These are phyloP conservation scores for Aleurites moluccanus DNA, from an alignment of 441 rosid genomes.

Conservation along the genomic window DNA sequence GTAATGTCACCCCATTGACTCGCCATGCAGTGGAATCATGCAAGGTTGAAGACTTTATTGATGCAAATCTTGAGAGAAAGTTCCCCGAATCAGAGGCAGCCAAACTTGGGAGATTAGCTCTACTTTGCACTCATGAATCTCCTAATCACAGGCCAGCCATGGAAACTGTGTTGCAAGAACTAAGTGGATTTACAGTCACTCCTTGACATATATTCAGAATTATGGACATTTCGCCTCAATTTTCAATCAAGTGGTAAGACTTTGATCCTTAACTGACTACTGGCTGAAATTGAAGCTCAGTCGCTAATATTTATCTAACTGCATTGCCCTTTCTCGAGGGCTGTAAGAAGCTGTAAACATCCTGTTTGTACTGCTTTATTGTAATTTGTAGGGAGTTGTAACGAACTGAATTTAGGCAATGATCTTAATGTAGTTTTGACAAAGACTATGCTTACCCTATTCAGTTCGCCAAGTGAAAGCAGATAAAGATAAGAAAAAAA, in stretches of 20 bases:
- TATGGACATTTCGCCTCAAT: conserved; percentile 25
- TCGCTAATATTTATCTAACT: conserved; percentile 19
- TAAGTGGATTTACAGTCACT: conserved; percentile 31
- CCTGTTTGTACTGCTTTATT: neutral
- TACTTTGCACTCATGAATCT: conserved; percentile 71
- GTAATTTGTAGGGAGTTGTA: conserved; percentile 7
- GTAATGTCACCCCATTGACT: conserved; percentile 44
- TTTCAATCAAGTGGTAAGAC: conserved; percentile 31
- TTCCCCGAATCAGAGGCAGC: conserved; percentile 61
- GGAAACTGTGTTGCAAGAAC: conserved; percentile 60
- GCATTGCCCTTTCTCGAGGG: conserved; percentile 14
- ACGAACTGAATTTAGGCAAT: conserved; percentile 12
- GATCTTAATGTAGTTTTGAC: conserved; percentile 1
- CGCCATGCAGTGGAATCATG: conserved; percentile 54
- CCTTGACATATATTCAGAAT: conserved; percentile 20
- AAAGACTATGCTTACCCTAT: neutral
- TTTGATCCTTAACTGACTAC: conserved; percentile 23
- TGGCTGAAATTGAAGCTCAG: conserved; percentile 6
- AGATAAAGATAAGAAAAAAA: too few relatives aligned
- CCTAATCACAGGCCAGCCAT: conserved; percentile 69
- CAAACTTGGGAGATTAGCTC: conserved; percentile 60
- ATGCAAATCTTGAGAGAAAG: conserved; percentile 57
- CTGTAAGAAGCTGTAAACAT: conserved; percentile 1
- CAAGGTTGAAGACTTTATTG: conserved; percentile 55
- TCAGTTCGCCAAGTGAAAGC: too few relatives aligned